These are phyloP conservation scores for Jimgerdemannia lactiflua DNA, from an alignment of 192 early-diverging fungal genomes.

Conservation along the genomic window DNA sequence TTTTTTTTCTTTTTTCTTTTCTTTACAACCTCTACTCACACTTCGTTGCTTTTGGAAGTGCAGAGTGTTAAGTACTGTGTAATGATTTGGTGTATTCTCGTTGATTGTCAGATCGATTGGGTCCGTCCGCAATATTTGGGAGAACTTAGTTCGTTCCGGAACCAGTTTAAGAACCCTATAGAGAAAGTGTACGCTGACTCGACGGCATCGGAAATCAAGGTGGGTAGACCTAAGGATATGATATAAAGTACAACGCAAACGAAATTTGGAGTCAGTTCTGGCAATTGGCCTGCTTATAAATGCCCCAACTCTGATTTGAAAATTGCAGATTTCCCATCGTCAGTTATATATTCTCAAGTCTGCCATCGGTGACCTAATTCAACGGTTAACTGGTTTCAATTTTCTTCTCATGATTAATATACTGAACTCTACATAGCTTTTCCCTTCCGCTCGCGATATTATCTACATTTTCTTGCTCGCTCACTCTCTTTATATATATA, in stretches of 20 bases:
- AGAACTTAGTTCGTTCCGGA: conserved; percentile 46
- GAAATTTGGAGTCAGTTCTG: too few relatives aligned
- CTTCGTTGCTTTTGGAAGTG: neutral
- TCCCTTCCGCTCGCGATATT: too few relatives aligned
- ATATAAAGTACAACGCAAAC: too few relatives aligned
- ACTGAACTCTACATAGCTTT: too few relatives aligned
- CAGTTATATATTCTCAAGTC: conserved; percentile 58
- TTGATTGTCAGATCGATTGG: conserved; percentile 80
- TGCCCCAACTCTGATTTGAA: neutral
- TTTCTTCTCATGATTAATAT: too few relatives aligned
- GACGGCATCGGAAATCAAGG: conserved; percentile 8
- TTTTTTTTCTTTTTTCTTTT: neutral
- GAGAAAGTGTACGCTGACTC: conserved; percentile 56
- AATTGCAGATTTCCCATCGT: conserved; percentile 7
- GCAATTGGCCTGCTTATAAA: too few relatives aligned
- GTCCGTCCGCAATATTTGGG: conserved; percentile 63
- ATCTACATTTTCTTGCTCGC: neutral
- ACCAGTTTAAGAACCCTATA: conserved; percentile 59
- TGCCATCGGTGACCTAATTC: conserved; percentile 63
- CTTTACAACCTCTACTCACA: neutral
- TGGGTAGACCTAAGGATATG: neutral
- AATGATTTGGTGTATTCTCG: neutral
- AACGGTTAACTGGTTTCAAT: conserved; percentile 24
- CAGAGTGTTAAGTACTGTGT: neutral
- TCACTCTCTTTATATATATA: neutral